Evolutionary conservation across 306 rosid species (phyloP).

Genomic region (Casuarina glauca): DNA sequence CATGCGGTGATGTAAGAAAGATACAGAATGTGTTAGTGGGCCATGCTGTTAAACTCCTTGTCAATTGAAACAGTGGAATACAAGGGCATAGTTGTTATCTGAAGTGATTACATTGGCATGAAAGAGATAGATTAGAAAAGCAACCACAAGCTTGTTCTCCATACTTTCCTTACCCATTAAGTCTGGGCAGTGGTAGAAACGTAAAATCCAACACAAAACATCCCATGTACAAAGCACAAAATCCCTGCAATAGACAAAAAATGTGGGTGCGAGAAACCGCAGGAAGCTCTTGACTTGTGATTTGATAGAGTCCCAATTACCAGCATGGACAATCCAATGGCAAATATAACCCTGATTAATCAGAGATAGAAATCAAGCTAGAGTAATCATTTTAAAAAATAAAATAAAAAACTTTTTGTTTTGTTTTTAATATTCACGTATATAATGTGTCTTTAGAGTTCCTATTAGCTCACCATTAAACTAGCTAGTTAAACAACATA

Average conservation of each 20-base stretch:
- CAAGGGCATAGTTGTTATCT: slow-evolving; percentile 5
- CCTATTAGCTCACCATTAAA: too few relatives aligned
- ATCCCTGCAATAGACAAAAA: slow-evolving; percentile 96
- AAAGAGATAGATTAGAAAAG: background rate
- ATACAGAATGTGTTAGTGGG: background rate
- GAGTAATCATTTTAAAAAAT: background rate
- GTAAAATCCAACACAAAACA: slow-evolving; percentile 72
- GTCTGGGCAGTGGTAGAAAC: slow-evolving; percentile 61
- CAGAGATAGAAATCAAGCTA: slow-evolving; percentile 2
- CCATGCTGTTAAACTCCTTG: background rate
- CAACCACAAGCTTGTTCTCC: too few relatives aligned
- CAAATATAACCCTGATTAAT: slow-evolving; percentile 62
- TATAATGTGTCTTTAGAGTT: too few relatives aligned
- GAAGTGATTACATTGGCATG: background rate
- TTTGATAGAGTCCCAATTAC: slow-evolving; percentile 89
- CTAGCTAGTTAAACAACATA: background rate
- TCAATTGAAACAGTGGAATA: background rate
- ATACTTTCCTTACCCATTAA: slow-evolving; percentile 27
- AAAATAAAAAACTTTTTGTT: too few relatives aligned
- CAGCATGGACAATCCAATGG: slow-evolving; percentile 76
- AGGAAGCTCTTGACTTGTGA: slow-evolving; percentile 65
- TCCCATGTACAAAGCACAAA: slow-evolving; percentile 78
- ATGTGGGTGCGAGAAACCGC: slow-evolving; percentile 93
- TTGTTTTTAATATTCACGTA: too few relatives aligned
- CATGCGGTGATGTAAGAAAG: background rate